Evolutionary conservation across 495 filamentous ascomycete species (phyloP), one percentile per base, ranked within the genome.

Genomic region (Chaetomium cochliodes): DNA sequence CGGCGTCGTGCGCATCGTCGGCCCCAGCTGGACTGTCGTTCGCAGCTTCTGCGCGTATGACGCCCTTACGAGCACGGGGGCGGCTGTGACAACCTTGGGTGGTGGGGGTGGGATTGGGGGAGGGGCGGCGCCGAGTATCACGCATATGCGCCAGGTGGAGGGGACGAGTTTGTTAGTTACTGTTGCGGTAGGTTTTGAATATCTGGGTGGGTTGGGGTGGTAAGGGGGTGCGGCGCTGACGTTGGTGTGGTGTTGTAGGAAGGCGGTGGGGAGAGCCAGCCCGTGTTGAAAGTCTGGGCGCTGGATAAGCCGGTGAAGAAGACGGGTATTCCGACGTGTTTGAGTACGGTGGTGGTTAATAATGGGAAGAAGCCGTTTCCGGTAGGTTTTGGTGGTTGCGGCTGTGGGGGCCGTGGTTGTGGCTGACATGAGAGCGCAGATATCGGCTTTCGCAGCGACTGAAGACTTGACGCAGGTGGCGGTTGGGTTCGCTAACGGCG

Each of bases 361-460:
- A 98, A 98, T 81, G 92, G 91, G 18, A 85, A 92, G 69, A 92
- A 93, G 72, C 90, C 90, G 61, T 98, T 97, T 76, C 94, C 94
- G 18, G 91, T 96, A 72, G 67, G 85, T 72, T 50, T 49, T 51
- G 49, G 13, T 20, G 22, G 0, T 9, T 1, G 7, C 1, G 39
- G 50, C 13, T 6, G 0, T 5, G 30, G 11, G 2, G 0, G 0
- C 8, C 3, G 8, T 11, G 30, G 22, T 8, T 56, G 13, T 11
- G 12, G 16, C 26, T 64, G 69, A 62, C 72, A 8, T 64, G 47
- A 44, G 16, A 44, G 13, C 16, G 9, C 66, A 96, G 91, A 91
- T 97, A 30, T 94, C 92, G 25, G 92, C 92, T 15, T 96, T 98
- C 75, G 84, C 92, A 20, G 87, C 89, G 7, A 84, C 96, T 37